Conservation (phyloP, 108 stramenopile species). For the Skeletonema grethae region DNA sequence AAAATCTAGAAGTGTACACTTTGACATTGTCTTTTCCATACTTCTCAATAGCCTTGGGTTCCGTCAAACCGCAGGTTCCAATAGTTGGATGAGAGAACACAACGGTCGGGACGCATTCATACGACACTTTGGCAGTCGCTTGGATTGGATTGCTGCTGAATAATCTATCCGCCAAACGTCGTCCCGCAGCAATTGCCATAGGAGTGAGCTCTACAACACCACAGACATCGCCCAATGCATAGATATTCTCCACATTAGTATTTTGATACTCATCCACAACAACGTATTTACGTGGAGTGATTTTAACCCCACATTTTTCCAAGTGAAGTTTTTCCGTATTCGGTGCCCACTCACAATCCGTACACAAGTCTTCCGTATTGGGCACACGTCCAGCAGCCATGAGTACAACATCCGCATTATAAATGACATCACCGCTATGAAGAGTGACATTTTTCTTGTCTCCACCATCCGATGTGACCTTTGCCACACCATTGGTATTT, state of each 20-base stretch:
- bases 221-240: slow-evolving; percentile 93
- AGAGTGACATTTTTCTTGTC: slow-evolving; percentile 68
- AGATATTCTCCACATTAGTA: slow-evolving; percentile 79
- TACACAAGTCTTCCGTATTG: slow-evolving; percentile 45
- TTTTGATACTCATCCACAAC: slow-evolving; percentile 86
- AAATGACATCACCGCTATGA: slow-evolving; percentile 60
- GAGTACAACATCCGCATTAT: slow-evolving; percentile 76
- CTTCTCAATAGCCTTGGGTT: slow-evolving; percentile 80
- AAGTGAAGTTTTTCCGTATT: slow-evolving; percentile 66
- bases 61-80: slow-evolving; percentile 87
- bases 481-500: slow-evolving; percentile 68
- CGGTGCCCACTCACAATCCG: slow-evolving; percentile 53
- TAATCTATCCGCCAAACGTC: slow-evolving; percentile 88
- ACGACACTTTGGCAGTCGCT: slow-evolving; percentile 54
- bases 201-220: slow-evolving; percentile 91
- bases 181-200: slow-evolving; percentile 93
- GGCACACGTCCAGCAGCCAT: slow-evolving; percentile 83
- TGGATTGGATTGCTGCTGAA: slow-evolving; percentile 63
- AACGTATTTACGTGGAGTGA: slow-evolving; percentile 51
- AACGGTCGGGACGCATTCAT: slow-evolving; percentile 87
- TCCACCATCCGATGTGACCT: slow-evolving; percentile 50
- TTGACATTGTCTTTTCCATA: slow-evolving; percentile 91
- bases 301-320: slow-evolving; percentile 65
- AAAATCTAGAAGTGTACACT: slow-evolving; percentile 89
- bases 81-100: slow-evolving; percentile 92